Percentiles rank a stretch among this genome's conserved stretches.
Conservation (phyloP, 176 grass and related monocot genomes). For the Urochloa ruziziensis region DNA sequence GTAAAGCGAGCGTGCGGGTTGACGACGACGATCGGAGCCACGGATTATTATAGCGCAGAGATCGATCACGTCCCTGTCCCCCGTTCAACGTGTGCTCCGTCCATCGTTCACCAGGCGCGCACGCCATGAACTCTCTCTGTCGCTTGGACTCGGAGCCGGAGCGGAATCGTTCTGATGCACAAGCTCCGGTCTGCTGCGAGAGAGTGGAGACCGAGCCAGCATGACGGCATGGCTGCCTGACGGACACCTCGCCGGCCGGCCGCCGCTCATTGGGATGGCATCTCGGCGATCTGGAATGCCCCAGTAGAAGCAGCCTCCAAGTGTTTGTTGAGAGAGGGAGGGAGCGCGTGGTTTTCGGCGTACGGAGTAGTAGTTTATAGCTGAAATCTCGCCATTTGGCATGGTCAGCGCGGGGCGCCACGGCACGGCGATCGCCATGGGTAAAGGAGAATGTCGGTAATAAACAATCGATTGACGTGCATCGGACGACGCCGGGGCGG, state of each 20-base stretch:
- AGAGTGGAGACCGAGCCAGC: neutral
- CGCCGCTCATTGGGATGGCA: neutral
- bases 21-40: slow-evolving; percentile 1
- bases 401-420: slow-evolving; percentile 25
- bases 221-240: neutral
- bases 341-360: neutral
- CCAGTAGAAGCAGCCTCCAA: neutral
- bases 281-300: neutral
- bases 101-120: slow-evolving; percentile 33
- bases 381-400: neutral
- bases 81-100: slow-evolving; percentile 36
- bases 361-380: neutral
- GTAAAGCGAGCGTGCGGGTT: slow-evolving; percentile 33
- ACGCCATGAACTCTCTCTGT: slow-evolving; percentile 38
- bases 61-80: slow-evolving; percentile 18
- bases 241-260: no score
- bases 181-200: neutral
- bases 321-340: neutral
- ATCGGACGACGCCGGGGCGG: slow-evolving; percentile 29
- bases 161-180: neutral
- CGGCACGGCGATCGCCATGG: slow-evolving; percentile 30
- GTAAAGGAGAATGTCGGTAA: slow-evolving; percentile 45
- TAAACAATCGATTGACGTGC: slow-evolving; percentile 53
- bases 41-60: no score
- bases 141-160: neutral